Conservation (phyloP, 176 grass and related monocot genomes). For the Typha latifolia region DNA sequence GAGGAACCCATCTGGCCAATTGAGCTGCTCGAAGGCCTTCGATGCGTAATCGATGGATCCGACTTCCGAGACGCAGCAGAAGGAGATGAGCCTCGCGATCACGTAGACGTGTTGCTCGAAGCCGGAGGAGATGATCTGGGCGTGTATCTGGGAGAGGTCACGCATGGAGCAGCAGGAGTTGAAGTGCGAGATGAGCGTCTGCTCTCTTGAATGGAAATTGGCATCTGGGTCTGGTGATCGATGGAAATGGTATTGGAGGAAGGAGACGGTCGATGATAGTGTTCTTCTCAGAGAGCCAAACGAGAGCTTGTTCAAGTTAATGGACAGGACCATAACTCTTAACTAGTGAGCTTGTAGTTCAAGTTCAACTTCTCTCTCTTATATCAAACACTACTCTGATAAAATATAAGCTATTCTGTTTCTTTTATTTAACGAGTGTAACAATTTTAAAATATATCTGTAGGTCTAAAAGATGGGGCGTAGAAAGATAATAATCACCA, state of each 20-base stretch:
- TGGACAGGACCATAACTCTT: background rate
- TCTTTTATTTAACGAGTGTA: too few relatives aligned
- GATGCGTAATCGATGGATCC: conserved; percentile 21
- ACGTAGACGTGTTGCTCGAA: conserved; percentile 31
- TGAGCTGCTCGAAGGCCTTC: conserved; percentile 13
- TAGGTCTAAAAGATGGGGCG: too few relatives aligned
- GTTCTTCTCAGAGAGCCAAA: background rate
- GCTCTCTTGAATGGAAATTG: conserved; percentile 5
- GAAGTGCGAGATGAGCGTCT: conserved; percentile 17
- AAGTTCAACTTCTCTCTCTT: too few relatives aligned
- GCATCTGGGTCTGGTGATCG: background rate
- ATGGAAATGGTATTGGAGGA: background rate
- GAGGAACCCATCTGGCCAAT: conserved; percentile 23
- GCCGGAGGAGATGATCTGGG: conserved; percentile 21
- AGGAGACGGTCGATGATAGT: background rate
- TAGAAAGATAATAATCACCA: too few relatives aligned
- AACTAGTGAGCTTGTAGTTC: too few relatives aligned
- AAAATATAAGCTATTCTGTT: too few relatives aligned
- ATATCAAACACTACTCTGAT: too few relatives aligned
- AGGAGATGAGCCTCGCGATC: conserved; percentile 5
- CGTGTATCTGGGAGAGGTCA: conserved; percentile 22
- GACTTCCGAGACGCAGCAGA: conserved; percentile 16
- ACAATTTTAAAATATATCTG: too few relatives aligned
- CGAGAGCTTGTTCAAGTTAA: background rate
- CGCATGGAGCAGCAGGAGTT: conserved; percentile 18